Percentiles rank a stretch among this genome's conserved stretches.
These are phyloP conservation scores for Acrodontium crateriforme DNA, from an alignment of 2,329 filamentous ascomycete species.

Conservation along the genomic window DNA sequence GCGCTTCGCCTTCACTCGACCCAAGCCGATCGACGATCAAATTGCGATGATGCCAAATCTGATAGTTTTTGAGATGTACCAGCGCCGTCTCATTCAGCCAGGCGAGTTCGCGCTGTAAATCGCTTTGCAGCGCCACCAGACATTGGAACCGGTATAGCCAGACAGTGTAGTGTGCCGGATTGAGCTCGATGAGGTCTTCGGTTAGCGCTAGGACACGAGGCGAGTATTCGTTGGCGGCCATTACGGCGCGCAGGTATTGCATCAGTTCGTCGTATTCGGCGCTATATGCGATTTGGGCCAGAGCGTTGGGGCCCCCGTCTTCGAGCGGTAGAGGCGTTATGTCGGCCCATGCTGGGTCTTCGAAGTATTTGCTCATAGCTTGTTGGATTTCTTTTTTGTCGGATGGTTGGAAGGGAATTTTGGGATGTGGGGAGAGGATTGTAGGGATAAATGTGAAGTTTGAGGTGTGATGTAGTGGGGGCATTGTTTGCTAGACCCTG, in stretches of 20 bases:
- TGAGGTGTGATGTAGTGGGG: neutral
- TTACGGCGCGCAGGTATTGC: conserved; percentile 83
- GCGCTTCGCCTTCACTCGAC: conserved; percentile 39
- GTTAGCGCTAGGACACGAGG: conserved; percentile 68
- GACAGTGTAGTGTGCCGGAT: conserved; percentile 95
- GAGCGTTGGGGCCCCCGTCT: conserved; percentile 59
- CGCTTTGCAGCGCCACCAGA: conserved; percentile 51
- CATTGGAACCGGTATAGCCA: conserved; percentile 89
- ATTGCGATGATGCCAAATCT: conserved; percentile 71
- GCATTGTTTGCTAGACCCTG: too few relatives aligned
- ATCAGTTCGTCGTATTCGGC: conserved; percentile 85
- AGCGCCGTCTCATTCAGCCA: conserved; percentile 82
- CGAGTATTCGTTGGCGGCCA: conserved; percentile 76
- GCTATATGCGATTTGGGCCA: conserved; percentile 86
- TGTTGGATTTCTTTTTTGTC: neutral
- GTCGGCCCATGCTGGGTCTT: conserved; percentile 70
- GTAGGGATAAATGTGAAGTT: conserved; percentile 1
- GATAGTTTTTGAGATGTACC: conserved; percentile 89
- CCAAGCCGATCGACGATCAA: conserved; percentile 41
- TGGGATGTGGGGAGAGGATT: conserved; percentile 5
- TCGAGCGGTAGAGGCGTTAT: conserved; percentile 69
- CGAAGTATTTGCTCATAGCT: conserved; percentile 38
- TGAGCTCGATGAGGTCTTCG: conserved; percentile 79
- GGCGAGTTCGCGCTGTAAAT: conserved; percentile 56
- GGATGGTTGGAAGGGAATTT: neutral